Base-by-base conservation (phyloP, 1,139 yeast genomes). In the Meyerozyma guilliermondii region DNA sequence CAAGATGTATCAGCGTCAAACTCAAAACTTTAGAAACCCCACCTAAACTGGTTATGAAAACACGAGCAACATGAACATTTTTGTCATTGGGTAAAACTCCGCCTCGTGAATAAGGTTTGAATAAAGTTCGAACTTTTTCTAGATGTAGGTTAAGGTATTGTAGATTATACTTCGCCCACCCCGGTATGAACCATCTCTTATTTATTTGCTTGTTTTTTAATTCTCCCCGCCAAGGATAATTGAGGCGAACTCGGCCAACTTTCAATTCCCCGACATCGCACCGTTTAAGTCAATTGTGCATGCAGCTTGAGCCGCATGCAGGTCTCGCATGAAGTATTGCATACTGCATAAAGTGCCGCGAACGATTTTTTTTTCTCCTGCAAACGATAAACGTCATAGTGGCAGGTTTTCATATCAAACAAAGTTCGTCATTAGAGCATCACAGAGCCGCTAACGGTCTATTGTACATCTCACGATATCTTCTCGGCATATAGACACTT, bases 301-400 rank as follows among this genome's bases (percentile, higher is more conserved):
- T 33, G 36, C 35, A 31, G 35, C 17, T n/a, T n/a, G 10, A n/a
- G 35, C 35, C 35, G 35, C 35, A 31, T 16, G 35, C 35, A 31
- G n/a, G 35, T 16, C 14, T n/a, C 14, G 35, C 35, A 31, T 31
- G 16, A 6, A 31, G 4, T 6, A 27, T 11, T 27, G 10, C 9
- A 31, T 31, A 31, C 35, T 31, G 35, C 36, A 33, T 33, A 33
- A 17, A 33, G 18, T n/a, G 33, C 24, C 36, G 36, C 36, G 24
- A 33, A 33, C 36, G 8, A 33, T 33, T 33, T 33, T 33, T 33
- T 33, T n/a, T 9, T 20, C 36, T n/a, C n/a, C 36, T n/a, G 20
- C 36, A 33, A 20, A 16, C 36, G 36, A 33, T 33, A 33, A 17
- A 33, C 36, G 36, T 33, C 36, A 33, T 33, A 33, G 28, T n/a